Evolutionary conservation across 208 protist genomes (phyloP).

Genomic region (Tritrichomonas musculus): DNA sequence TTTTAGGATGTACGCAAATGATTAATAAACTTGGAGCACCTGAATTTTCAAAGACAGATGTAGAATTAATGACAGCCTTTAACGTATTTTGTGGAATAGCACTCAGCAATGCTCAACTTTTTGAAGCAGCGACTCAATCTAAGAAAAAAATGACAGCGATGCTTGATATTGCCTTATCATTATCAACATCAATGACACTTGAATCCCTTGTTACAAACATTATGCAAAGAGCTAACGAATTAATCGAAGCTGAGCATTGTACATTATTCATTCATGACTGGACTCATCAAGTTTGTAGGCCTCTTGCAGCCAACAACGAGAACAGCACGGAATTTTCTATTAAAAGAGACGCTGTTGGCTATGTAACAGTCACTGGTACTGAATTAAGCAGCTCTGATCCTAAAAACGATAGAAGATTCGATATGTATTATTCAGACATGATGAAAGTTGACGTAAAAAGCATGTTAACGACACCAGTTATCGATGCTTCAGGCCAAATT

Average conservation of each 20-base stretch:
- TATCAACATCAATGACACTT: neutral
- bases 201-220: neutral
- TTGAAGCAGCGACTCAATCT: neutral
- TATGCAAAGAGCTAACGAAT: neutral
- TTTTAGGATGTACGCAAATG: neutral
- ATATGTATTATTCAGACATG: neutral
- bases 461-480: neutral
- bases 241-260: constrained; percentile 21
- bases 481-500: neutral
- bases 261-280: neutral
- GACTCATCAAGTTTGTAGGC: neutral
- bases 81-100: constrained; percentile 13
- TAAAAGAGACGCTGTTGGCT: neutral
- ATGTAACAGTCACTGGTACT: neutral
- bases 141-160: neutral
- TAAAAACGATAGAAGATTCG: neutral
- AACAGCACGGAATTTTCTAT: neutral
- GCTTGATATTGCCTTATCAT: neutral
- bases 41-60: neutral
- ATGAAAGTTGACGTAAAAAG: neutral
- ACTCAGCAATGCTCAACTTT: neutral
- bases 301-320: neutral
- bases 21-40: neutral
- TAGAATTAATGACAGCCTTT: neutral
- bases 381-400: neutral